Conservation (phyloP, 1,139 yeast genomes). For the Blastobotrys proliferans region DNA sequence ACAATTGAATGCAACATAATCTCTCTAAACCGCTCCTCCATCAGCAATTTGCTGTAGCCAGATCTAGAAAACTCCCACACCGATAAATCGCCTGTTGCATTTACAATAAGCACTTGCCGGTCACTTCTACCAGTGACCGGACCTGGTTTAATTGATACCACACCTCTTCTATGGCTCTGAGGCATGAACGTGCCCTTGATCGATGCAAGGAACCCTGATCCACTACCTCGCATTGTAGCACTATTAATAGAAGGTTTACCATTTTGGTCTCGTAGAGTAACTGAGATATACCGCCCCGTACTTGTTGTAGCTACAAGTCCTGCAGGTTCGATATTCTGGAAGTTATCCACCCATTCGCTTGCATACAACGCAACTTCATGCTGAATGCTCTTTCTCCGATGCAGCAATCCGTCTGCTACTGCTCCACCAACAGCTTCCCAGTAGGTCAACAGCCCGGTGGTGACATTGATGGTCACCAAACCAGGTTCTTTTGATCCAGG, state of each 20-base stretch:
- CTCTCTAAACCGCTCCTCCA: slow-evolving; percentile 37
- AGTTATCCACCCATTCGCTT: slow-evolving; percentile 44
- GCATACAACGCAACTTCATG: slow-evolving; percentile 37
- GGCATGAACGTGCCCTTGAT: slow-evolving; percentile 30
- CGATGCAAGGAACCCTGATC: slow-evolving; percentile 31
- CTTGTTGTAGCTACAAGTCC: slow-evolving; percentile 73
- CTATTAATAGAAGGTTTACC: slow-evolving; percentile 49
- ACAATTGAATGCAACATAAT: slow-evolving; percentile 39
- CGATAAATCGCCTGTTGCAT: slow-evolving; percentile 43
- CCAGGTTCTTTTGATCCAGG: slow-evolving; percentile 68
- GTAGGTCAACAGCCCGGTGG: slow-evolving; percentile 54
- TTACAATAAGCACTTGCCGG: slow-evolving; percentile 40
- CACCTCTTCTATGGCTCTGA: slow-evolving; percentile 41
- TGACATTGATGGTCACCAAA: slow-evolving; percentile 53
- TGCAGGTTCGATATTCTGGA: slow-evolving; percentile 67
- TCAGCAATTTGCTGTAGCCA: slow-evolving; percentile 39
- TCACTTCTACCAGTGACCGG: slow-evolving; percentile 52
- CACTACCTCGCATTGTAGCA: slow-evolving; percentile 30
- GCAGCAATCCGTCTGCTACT: slow-evolving; percentile 57
- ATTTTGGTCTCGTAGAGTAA: slow-evolving; percentile 61
- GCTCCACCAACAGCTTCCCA: slow-evolving; percentile 68
- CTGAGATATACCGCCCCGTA: slow-evolving; percentile 58
- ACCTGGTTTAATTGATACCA: slow-evolving; percentile 60
- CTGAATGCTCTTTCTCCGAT: slow-evolving; percentile 39
- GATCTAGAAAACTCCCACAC: slow-evolving; percentile 47